These are phyloP conservation scores for Paramecium pentaurelia DNA, from an alignment of 73 alveolate genomes.

Conservation along the genomic window DNA sequence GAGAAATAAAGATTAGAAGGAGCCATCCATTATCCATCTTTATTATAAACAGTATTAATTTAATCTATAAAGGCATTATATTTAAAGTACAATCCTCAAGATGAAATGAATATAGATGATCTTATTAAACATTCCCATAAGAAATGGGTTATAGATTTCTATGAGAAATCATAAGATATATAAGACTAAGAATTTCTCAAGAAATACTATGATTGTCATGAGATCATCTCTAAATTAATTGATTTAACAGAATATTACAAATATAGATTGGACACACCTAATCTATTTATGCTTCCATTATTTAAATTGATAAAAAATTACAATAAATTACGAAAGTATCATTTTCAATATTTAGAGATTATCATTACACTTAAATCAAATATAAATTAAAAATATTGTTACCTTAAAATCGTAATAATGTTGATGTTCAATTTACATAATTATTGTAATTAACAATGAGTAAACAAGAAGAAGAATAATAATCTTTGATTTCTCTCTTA, in stretches of 20 bases:
- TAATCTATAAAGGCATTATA: background rate
- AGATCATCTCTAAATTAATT: background rate
- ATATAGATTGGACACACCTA: slow-evolving; percentile 27
- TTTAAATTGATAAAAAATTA: background rate
- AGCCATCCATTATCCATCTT: background rate
- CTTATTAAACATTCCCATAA: background rate
- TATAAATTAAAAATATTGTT: background rate
- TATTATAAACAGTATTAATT: background rate
- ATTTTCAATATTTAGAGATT: background rate
- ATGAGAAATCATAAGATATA: background rate
- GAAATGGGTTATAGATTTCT: slow-evolving; percentile 12
- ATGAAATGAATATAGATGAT: background rate
- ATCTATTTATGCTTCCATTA: background rate
- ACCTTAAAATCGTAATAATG: background rate
- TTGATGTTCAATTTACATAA: background rate
- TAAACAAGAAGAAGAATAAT: background rate
- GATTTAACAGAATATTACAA: slow-evolving; percentile 13
- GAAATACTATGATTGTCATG: background rate
- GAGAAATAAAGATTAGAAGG: background rate
- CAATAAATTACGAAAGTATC: slow-evolving; percentile 14
- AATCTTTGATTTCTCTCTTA: background rate
- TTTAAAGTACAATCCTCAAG: background rate
- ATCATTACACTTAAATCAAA: background rate
- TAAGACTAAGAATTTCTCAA: background rate
- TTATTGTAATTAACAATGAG: background rate